Base-by-base conservation (phyloP, 1,139 yeast species). In the Yamadazyma triangularis region DNA sequence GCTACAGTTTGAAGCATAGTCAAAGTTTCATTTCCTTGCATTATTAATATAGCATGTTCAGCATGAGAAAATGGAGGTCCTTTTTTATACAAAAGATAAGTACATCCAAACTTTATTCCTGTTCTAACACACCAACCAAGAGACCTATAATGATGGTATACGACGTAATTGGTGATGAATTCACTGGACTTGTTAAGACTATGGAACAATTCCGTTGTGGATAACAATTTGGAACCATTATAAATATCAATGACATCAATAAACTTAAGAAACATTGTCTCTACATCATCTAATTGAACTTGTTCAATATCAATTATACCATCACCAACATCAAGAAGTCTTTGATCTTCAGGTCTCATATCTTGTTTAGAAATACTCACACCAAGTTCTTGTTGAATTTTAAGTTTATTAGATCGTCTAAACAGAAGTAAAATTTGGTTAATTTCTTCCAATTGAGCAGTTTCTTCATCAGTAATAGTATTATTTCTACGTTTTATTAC, bases 41-140 rank as follows among this genome's bases (percentile, higher is more conserved):
- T 42, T 0, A 84, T 65, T 44, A 73, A 53, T 2, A 79, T 52
- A 4, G 93, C 86, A 53, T 77, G 86, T 47, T 88, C 96, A 0
- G 98, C 97, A 53, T 91, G 99, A 28, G 82, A 76, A 51, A 89
- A 88, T 1, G 96, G 96, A 8, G 98, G 98, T 0, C 99, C 99
- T 35, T 91, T 68, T 34, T 81, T 77, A 53, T 91, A 91, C 6
- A 91, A 62, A 13, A 91, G 60, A 55, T 67, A 80, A 45, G 89
- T 95, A 14, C 86, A 74, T 2, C 96, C 96, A 56, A 91, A 91
- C 52, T 91, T 91, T 35, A 89, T 75, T 0, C 97, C 98, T 1
- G 89, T 76, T 37, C 95, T 69, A 2, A 81, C 94, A 64, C 97
- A 89, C 97, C 97, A 91, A 0, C 97, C 97, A 21, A 78, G 69